Percentiles rank a stretch among this genome's conserved stretches.
These are phyloP conservation scores for Hyphopichia burtonii DNA, from an alignment of 1,139 yeast species.

Conservation along the genomic window DNA sequence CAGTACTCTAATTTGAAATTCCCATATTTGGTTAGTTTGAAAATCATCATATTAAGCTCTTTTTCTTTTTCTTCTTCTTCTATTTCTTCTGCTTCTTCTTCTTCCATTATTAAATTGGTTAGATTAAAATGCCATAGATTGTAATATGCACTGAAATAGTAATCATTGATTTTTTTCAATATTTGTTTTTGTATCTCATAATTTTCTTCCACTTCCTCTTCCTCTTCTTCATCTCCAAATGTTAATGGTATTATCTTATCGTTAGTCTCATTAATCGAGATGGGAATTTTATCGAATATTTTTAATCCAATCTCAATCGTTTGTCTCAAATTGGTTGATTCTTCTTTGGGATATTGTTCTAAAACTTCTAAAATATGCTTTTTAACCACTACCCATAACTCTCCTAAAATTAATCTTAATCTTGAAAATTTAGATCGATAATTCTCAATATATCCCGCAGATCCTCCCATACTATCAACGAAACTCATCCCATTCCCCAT, in stretches of 20 bases:
- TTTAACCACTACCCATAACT: conserved; percentile 63
- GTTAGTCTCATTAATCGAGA: conserved; percentile 37
- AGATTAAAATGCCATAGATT: conserved; percentile 78
- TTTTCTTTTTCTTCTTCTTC: conserved; percentile 25
- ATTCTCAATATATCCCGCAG: conserved; percentile 50
- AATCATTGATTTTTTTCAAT: conserved; percentile 46
- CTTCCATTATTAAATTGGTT: conserved; percentile 44
- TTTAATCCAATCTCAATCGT: conserved; percentile 55
- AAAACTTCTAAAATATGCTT: conserved; percentile 42
- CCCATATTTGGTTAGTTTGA: conserved; percentile 22
- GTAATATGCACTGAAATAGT: conserved; percentile 62
- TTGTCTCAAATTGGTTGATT: conserved; percentile 17
- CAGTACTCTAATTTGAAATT: conserved; percentile 29
- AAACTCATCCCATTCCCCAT: conserved; percentile 68
- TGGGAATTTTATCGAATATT: conserved; percentile 64
- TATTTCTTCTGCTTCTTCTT: conserved; percentile 18
- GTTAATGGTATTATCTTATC: conserved; percentile 46
- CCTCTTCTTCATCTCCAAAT: conserved; percentile 20
- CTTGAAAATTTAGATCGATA: conserved; percentile 63
- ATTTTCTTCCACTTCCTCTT: conserved; percentile 20
- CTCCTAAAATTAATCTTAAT: conserved; percentile 60
- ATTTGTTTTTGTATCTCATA: conserved; percentile 18
- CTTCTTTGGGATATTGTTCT: conserved; percentile 15
- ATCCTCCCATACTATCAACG: conserved; percentile 46
- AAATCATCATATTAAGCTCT: conserved; percentile 25